These are phyloP conservation scores for Casuarina glauca DNA, from an alignment of 306 rosid species.

Conservation along the genomic window DNA sequence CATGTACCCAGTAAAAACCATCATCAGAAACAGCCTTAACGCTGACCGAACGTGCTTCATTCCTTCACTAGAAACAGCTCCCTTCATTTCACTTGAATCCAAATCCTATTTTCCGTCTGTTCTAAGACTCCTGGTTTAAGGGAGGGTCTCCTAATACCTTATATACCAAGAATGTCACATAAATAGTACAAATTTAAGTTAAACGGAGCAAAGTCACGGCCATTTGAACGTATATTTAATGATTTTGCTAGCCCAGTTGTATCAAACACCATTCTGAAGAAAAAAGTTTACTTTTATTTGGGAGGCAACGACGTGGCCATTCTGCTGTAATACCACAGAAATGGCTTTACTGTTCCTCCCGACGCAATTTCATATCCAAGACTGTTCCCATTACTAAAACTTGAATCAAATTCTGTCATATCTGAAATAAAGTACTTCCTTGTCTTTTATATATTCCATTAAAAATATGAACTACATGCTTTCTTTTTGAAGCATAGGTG, in stretches of 20 bases:
- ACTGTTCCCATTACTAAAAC: no score
- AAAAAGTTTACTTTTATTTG: background rate
- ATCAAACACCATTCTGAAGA: background rate
- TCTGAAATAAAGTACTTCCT: background rate
- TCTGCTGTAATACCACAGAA: background rate
- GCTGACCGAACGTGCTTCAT: conserved; percentile 31
- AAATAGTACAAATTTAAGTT: background rate
- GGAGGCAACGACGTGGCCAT: background rate
- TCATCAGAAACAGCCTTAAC: conserved; percentile 33
- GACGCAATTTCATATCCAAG: no score
- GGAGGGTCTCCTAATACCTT: background rate
- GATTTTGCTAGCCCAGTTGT: background rate
- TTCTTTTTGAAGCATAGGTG: no score
- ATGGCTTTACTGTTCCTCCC: no score
- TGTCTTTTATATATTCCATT: no score
- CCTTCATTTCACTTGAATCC: conserved; percentile 29
- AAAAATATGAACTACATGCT: no score
- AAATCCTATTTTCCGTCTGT: background rate
- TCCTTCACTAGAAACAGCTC: conserved; percentile 13
- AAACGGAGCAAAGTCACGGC: background rate
- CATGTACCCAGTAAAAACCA: conserved; percentile 42
- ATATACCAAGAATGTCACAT: background rate
- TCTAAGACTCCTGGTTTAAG: background rate
- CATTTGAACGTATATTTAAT: background rate
- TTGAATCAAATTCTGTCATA: background rate